phyloP scores from a whole-genome alignment of 2,329 filamentous ascomycete species.

The Apiospora saccharicola region DNA sequence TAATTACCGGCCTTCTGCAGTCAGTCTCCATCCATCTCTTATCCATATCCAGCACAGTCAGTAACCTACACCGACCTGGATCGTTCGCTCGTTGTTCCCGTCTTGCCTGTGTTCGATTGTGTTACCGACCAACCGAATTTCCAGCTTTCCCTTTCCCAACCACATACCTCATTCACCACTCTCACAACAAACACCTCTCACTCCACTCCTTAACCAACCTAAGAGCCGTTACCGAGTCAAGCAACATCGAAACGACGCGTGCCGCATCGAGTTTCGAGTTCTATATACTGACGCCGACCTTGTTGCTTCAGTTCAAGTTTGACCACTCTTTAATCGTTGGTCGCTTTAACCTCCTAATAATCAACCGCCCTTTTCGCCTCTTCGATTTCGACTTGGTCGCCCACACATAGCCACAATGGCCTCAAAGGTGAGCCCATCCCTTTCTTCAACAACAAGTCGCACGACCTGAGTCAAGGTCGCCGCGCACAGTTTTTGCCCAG shows the following conservation, averaged over 20 bases:
- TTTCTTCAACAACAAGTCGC: not conserved
- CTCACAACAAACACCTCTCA: slow-evolving; percentile 9
- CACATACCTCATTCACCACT: slow-evolving; percentile 6
- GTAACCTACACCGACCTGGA: not conserved
- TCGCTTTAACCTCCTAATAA: not conserved
- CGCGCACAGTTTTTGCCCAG: not conserved
- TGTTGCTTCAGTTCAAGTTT: slow-evolving; percentile 12
- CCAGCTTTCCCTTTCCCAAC: slow-evolving; percentile 19
- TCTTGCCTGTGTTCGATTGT: slow-evolving; percentile 17
- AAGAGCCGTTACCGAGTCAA: slow-evolving; percentile 1
- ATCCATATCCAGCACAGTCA: not conserved
- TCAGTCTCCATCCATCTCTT: slow-evolving; percentile 7
- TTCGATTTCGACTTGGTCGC: not conserved
- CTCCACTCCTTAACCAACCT: slow-evolving; percentile 8
- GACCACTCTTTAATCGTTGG: not conserved
- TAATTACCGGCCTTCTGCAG: slow-evolving; percentile 6
- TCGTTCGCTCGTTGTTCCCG: slow-evolving; percentile 11
- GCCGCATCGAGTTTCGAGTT: slow-evolving; percentile 8
- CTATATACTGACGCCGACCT: slow-evolving; percentile 5
- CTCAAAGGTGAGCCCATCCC: slow-evolving; percentile 23
- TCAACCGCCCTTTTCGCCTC: slow-evolving; percentile 3
- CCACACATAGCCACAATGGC: slow-evolving; percentile 20
- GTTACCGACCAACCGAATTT: slow-evolving; percentile 18
- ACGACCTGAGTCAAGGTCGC: not conserved
- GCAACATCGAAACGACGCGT: slow-evolving; percentile 8